A percentile compares a stretch with the other conserved stretches of the same genome.
phyloP scores from a whole-genome alignment of 2,329 filamentous ascomycete genomes.

The Arthrobotrys pseudoclavata region DNA sequence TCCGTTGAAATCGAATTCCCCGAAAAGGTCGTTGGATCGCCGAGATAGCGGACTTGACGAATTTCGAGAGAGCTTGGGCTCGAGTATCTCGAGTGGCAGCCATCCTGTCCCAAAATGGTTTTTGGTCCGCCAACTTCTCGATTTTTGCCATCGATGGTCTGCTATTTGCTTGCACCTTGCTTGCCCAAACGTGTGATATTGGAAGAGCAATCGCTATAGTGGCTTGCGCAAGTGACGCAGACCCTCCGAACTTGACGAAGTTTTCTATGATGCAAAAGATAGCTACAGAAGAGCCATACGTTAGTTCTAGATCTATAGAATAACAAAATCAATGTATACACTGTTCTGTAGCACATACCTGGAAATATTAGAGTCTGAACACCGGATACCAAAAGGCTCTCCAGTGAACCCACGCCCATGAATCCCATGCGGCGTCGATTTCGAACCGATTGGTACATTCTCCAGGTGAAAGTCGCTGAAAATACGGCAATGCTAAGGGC shows the following conservation, averaged over 20 bases:
- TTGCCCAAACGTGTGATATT: conserved; percentile 77
- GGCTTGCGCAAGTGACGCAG: conserved; percentile 72
- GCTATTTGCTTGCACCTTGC: conserved; percentile 69
- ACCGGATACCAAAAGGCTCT: conserved; percentile 49
- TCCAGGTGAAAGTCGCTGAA: conserved; percentile 59
- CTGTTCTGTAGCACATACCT: conserved; percentile 18
- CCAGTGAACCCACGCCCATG: conserved; percentile 51
- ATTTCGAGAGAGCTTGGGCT: conserved; percentile 3
- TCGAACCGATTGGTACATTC: conserved; percentile 36
- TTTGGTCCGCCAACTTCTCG: conserved; percentile 58
- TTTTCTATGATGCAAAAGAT: conserved; percentile 75
- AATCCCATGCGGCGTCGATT: conserved; percentile 45
- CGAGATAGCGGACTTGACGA: conserved; percentile 7
- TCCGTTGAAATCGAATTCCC: background rate
- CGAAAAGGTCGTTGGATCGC: conserved; percentile 9
- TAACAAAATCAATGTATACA: background rate
- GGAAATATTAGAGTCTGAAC: conserved; percentile 40
- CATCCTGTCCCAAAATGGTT: conserved; percentile 55
- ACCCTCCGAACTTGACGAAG: conserved; percentile 69
- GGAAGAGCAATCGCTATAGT: conserved; percentile 75
- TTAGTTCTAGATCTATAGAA: conserved; percentile 5
- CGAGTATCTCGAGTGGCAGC: conserved; percentile 32
- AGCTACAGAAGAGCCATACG: conserved; percentile 66
- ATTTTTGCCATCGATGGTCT: conserved; percentile 71
- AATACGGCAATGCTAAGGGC: conserved; percentile 49